Evolutionary conservation across 139 green algal genomes (phyloP).

Genomic region (Micromonas pusilla): DNA sequence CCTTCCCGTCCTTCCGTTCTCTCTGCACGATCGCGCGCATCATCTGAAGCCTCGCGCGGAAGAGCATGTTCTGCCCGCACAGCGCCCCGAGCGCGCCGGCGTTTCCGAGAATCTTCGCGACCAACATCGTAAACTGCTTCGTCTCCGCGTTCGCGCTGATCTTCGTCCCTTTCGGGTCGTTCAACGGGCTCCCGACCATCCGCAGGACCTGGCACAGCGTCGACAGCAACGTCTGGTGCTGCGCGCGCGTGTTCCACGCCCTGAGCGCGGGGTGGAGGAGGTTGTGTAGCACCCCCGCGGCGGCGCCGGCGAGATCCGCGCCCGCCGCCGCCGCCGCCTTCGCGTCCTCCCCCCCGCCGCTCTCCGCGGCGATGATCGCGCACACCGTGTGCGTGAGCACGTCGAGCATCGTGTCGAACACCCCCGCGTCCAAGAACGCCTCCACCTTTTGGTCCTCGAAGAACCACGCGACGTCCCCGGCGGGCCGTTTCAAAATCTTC

Average conservation of each 20-base stretch:
- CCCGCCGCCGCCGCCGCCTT: neutral
- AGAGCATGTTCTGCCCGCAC: neutral
- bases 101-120: slow-evolving; percentile 2
- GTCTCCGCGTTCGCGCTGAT: neutral
- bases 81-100: neutral
- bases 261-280: slow-evolving; percentile 4
- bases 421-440: neutral
- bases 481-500: neutral
- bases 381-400: slow-evolving; percentile 8
- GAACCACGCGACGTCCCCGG: slow-evolving; percentile 4
- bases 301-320: slow-evolving; percentile 4
- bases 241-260: slow-evolving; percentile 1
- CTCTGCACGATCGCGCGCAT: neutral
- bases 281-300: slow-evolving; percentile 15
- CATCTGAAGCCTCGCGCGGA: neutral
- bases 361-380: slow-evolving; percentile 6
- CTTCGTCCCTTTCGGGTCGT: neutral
- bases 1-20: neutral
- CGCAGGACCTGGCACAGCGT: neutral
- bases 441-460: slow-evolving; percentile 10
- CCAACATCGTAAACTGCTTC: neutral
- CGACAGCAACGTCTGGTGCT: neutral
- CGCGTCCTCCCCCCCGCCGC: neutral
- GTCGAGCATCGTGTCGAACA: neutral
- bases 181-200: neutral